phyloP scores from a whole-genome alignment of 2,329 filamentous ascomycete genomes.

The Rachicladosporium sp. region DNA sequence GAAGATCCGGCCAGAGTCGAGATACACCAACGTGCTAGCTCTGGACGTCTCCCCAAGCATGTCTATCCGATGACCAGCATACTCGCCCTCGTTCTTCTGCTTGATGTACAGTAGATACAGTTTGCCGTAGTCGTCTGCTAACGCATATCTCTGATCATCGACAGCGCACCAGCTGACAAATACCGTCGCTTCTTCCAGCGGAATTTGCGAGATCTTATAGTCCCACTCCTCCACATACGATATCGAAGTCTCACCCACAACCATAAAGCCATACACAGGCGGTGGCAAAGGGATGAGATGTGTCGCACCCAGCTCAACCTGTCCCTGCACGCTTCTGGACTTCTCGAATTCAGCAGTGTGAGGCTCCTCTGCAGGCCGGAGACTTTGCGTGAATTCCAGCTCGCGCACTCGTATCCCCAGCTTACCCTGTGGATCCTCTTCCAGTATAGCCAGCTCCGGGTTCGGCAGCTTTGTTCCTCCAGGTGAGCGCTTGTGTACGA shows the following conservation, averaged over 20 bases:
- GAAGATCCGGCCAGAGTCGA: conserved; percentile 63
- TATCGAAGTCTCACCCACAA: conserved; percentile 54
- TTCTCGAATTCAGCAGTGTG: conserved; percentile 42
- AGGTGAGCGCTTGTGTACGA: conserved; percentile 43
- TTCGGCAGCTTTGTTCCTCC: conserved; percentile 28
- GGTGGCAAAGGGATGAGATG: conserved; percentile 49
- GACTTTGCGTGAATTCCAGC: conserved; percentile 37
- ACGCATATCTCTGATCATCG: conserved; percentile 68
- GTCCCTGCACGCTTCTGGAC: conserved; percentile 36
- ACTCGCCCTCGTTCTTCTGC: conserved; percentile 49
- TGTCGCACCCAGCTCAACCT: conserved; percentile 47
- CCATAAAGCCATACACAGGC: conserved; percentile 39
- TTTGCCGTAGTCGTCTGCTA: conserved; percentile 82
- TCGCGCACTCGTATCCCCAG: conserved; percentile 44
- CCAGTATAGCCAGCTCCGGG: conserved; percentile 52
- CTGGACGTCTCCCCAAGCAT: conserved; percentile 58
- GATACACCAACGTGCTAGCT: conserved; percentile 66
- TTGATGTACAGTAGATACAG: conserved; percentile 75
- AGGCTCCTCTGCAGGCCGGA: conserved; percentile 32
- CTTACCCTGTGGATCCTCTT: conserved; percentile 45
- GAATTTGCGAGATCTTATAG: conserved; percentile 51
- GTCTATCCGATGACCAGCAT: conserved; percentile 60
- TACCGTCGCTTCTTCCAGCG: conserved; percentile 61
- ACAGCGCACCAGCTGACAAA: conserved; percentile 88
- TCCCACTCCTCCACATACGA: conserved; percentile 69